Percentiles rank a stretch among this genome's conserved stretches.
These are phyloP conservation scores for Schwanniomyces etchellsii DNA, from an alignment of 1,139 yeast genomes.

Conservation along the genomic window DNA sequence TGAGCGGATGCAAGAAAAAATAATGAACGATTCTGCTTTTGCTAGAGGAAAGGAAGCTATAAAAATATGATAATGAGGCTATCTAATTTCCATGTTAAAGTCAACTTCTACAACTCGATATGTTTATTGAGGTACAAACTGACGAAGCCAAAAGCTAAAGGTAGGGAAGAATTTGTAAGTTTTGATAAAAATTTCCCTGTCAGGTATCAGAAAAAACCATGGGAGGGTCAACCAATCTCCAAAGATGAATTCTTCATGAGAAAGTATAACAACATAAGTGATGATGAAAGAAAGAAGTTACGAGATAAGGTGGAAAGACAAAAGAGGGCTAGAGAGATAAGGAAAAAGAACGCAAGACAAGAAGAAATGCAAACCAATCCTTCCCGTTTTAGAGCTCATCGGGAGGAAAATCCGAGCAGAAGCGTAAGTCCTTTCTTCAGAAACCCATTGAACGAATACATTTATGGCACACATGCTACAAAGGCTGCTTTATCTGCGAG, in stretches of 20 bases:
- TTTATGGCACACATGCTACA: slow-evolving; percentile 77
- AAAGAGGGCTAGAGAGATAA: slow-evolving; percentile 18
- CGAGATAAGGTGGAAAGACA: slow-evolving; percentile 34
- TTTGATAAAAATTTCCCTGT: slow-evolving; percentile 10
- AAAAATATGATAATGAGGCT: no score
- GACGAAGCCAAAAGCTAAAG: no score
- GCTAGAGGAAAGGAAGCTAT: no score
- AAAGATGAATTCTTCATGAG: slow-evolving; percentile 39
- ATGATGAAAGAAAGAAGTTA: slow-evolving; percentile 22
- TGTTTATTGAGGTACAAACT: no score
- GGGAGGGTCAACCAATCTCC: slow-evolving; percentile 33
- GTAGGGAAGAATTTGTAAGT: no score
- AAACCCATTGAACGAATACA: slow-evolving; percentile 56
- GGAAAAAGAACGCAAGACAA: slow-evolving; percentile 8
- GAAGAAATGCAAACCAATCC: slow-evolving; percentile 2
- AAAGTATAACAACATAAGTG: slow-evolving; percentile 30
- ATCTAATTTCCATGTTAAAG: no score
- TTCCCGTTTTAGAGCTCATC: no score
- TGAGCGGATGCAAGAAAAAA: no score
- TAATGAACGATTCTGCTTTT: no score
- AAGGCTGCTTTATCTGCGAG: slow-evolving; percentile 59
- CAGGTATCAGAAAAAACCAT: slow-evolving; percentile 19
- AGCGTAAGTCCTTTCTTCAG: slow-evolving; percentile 5
- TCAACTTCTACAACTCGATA: no score
- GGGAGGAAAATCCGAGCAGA: no score